Percentiles rank a stretch among this genome's conserved stretches.
Evolutionary conservation across 208 protist genomes (phyloP).

Genomic region (Crithidia mellificae): DNA sequence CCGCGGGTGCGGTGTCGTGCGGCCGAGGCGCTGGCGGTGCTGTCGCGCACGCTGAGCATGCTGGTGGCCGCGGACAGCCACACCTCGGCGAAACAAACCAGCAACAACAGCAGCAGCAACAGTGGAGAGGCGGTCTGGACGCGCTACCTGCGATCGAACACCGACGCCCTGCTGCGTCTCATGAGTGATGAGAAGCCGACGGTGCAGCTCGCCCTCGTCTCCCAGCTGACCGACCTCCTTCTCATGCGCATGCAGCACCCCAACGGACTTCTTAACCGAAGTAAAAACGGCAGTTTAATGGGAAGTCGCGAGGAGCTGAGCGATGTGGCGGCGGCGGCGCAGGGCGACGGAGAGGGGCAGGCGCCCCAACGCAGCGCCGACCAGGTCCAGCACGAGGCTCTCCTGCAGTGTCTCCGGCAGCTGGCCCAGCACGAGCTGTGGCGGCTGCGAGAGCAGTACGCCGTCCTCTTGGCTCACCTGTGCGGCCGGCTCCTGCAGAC

Average conservation of each 20-base stretch:
- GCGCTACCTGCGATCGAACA: slow-evolving; percentile 42
- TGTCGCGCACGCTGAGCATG: slow-evolving; percentile 55
- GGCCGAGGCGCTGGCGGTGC: slow-evolving; percentile 47
- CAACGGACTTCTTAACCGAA: slow-evolving; percentile 1
- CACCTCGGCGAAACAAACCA: background rate
- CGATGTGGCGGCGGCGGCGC: background rate
- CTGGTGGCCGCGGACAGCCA: slow-evolving; percentile 33
- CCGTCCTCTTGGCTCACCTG: slow-evolving; percentile 62
- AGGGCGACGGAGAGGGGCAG: slow-evolving; percentile 10
- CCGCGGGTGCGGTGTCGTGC: slow-evolving; percentile 58
- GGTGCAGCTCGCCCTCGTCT: slow-evolving; percentile 69
- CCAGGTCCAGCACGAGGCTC: slow-evolving; percentile 45
- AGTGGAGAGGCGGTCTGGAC: slow-evolving; percentile 34
- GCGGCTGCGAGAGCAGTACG: slow-evolving; percentile 73
- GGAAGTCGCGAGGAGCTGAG: slow-evolving; percentile 8
- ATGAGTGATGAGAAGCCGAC: slow-evolving; percentile 58
- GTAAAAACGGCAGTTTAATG: slow-evolving; percentile 1
- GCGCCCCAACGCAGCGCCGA: slow-evolving; percentile 24
- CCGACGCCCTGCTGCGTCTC: slow-evolving; percentile 53
- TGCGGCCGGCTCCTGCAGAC: slow-evolving; percentile 52
- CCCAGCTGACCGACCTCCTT: slow-evolving; percentile 62
- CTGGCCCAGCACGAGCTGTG: slow-evolving; percentile 73
- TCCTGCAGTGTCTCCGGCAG: slow-evolving; percentile 49
- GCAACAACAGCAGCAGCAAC: background rate
- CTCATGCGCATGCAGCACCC: slow-evolving; percentile 25